These are phyloP conservation scores for Gaultheria prostrata DNA, from an alignment of 148 eudicot species.

Conservation along the genomic window DNA sequence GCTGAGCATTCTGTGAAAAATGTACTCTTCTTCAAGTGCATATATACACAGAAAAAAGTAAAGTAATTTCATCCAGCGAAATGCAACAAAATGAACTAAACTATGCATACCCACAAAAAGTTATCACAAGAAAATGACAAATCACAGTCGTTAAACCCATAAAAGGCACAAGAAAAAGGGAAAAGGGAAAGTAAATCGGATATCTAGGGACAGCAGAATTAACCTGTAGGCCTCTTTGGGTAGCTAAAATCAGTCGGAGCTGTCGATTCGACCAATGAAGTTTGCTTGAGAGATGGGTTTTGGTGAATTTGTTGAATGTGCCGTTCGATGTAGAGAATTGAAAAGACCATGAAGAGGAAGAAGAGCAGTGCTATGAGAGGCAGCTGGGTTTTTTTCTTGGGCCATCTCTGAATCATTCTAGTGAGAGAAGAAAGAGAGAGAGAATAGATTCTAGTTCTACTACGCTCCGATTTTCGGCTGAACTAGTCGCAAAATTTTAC, in stretches of 20 bases:
- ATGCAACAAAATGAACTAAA: conserved; percentile 6
- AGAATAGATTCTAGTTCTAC: not conserved
- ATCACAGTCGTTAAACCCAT: not conserved
- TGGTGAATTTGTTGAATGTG: conserved; percentile 42
- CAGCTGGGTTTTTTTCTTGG: conserved; percentile 47
- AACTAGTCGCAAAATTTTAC: not conserved
- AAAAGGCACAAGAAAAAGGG: not conserved
- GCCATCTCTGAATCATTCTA: conserved; percentile 50
- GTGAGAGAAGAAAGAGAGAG: conserved; percentile 6
- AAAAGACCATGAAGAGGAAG: conserved; percentile 45
- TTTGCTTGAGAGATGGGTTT: conserved; percentile 14
- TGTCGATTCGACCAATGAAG: conserved; percentile 21
- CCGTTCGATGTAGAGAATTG: conserved; percentile 55
- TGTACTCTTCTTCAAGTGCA: not conserved
- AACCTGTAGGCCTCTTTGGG: conserved; percentile 37
- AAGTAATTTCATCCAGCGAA: conserved; percentile 3
- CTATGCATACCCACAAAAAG: not conserved
- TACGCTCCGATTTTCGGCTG: not conserved
- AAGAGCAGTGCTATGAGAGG: conserved; percentile 54
- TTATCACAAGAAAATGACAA: not conserved
- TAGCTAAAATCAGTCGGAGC: conserved; percentile 17
- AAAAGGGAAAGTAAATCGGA: not conserved
- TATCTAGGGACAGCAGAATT: not conserved
- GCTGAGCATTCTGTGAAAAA: not conserved
- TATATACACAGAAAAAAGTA: not conserved